These are phyloP conservation scores for Gossypium davidsonii DNA, from an alignment of 441 rosid genomes.

Conservation along the genomic window DNA sequence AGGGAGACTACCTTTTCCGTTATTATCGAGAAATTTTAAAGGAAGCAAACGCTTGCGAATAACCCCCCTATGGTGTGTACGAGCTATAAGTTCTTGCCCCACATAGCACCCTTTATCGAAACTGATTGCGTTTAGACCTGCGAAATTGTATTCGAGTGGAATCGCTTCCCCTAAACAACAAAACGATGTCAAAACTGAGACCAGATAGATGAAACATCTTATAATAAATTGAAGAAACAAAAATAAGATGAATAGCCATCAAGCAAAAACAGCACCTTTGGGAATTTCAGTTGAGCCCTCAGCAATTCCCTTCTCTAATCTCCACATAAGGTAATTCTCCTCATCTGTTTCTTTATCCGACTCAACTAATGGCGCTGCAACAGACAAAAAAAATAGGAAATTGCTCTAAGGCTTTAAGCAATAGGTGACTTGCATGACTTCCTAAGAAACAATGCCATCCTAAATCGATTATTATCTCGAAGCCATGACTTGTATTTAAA, in stretches of 20 bases:
- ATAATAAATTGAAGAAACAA: background rate
- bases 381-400: conserved; percentile 1
- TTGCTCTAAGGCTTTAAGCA: background rate
- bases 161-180: conserved; percentile 64
- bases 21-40: conserved; percentile 43
- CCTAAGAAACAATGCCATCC: conserved; percentile 10
- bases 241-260: background rate
- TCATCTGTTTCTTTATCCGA: conserved; percentile 77
- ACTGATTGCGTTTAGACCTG: conserved; percentile 81
- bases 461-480: background rate
- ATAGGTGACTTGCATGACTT: background rate
- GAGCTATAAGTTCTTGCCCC: conserved; percentile 93
- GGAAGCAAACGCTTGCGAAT: conserved; percentile 83
- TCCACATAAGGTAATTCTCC: conserved; percentile 55
- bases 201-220: background rate
- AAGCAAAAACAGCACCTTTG: conserved; percentile 45
- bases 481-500: background rate
- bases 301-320: conserved; percentile 81
- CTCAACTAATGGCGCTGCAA: conserved; percentile 82
- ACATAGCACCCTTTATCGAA: conserved; percentile 95
- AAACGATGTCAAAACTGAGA: background rate
- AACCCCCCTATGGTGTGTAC: conserved; percentile 85
- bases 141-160: conserved; percentile 81
- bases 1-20: conserved; percentile 45
- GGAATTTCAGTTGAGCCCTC: conserved; percentile 90